Base-by-base conservation (phyloP, 192 early-diverging fungal species). In the Entomortierella parvispora region DNA sequence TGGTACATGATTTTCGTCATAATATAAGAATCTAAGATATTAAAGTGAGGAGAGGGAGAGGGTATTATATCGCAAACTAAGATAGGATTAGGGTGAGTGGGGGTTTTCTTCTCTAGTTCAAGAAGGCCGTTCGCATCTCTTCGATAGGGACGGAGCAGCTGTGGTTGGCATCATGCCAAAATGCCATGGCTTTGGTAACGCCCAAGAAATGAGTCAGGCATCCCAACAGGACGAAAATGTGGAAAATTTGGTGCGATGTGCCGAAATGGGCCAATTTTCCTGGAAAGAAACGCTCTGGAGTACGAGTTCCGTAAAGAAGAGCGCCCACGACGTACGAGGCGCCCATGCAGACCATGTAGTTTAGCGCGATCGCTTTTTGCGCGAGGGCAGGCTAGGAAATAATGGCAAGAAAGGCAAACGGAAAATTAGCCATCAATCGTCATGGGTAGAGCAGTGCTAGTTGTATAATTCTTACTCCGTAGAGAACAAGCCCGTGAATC, bases 161-260 rank as follows among this genome's bases (percentile, higher is more conserved):
- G 55, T 82, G 75, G 48, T 82, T 82, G 37, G 65, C 49, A 48
- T 65, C 64, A 50, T 88, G 86, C 86, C 86, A 88, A 48, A 80
- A 88, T 2, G 49, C 28, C 80, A 86, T 83, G 18, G 90, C 88
- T 44, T 80, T 78, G 22, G 82, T 85, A 20, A 93, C 87, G 47
- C 91, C 94, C 53, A 86, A 49, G 50, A 90, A 94, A 68, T 95
- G 94, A 45, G 83, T 61, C 6, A 83, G 22, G 26, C 93, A 90
- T 11, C 93, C 96, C 8, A 84, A 54, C 10, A 97, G 83, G 2
- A 96, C 94, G 57, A 91, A 88, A 4, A 93, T 28, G 60, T 98
- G 96, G 68, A 94, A 96, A 44, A 98, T 95, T 82, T 98, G 96
- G 70, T 96, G 96, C 37, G 92, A 94, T 2, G 92, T 81, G 43